Percentiles rank a stretch among this genome's conserved stretches.
Evolutionary conservation across 306 rosid genomes (phyloP).

Genomic region (Cicer arietinum): DNA sequence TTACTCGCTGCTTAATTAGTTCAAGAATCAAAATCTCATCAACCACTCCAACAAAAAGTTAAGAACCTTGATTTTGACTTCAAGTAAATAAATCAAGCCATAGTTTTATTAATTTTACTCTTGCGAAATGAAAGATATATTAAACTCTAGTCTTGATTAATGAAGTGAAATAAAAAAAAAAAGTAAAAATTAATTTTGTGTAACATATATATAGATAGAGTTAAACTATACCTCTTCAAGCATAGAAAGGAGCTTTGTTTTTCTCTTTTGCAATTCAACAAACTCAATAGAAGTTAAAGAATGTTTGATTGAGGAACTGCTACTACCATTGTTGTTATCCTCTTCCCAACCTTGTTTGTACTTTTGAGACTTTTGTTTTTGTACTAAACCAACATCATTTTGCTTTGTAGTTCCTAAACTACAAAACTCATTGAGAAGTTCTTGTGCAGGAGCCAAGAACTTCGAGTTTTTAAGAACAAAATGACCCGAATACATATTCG

Average conservation of each 20-base stretch:
- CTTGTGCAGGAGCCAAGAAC: slow-evolving; percentile 71
- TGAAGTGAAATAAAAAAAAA: neutral
- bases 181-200: neutral
- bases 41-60: slow-evolving; percentile 40
- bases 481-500: slow-evolving; percentile 30
- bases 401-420: slow-evolving; percentile 69
- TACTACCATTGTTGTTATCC: slow-evolving; percentile 34
- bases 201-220: neutral
- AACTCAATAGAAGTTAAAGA: slow-evolving; percentile 73
- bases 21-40: slow-evolving; percentile 56
- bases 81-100: neutral
- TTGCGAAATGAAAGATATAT: neutral
- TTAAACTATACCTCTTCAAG: slow-evolving; percentile 81
- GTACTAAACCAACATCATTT: slow-evolving; percentile 30
- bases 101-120: too few species aligned
- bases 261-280: slow-evolving; percentile 86
- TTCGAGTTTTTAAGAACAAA: slow-evolving; percentile 66
- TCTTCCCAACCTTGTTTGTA: slow-evolving; percentile 54
- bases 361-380: slow-evolving; percentile 56
- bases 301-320: slow-evolving; percentile 59
- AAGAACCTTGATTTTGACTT: slow-evolving; percentile 41
- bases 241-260: slow-evolving; percentile 85
- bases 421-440: slow-evolving; percentile 85
- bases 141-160: slow-evolving; percentile 19
- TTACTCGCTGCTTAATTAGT: slow-evolving; percentile 54